Conservation (phyloP, 176 grass and related monocot genomes). For the Saccharum officinarum region DNA sequence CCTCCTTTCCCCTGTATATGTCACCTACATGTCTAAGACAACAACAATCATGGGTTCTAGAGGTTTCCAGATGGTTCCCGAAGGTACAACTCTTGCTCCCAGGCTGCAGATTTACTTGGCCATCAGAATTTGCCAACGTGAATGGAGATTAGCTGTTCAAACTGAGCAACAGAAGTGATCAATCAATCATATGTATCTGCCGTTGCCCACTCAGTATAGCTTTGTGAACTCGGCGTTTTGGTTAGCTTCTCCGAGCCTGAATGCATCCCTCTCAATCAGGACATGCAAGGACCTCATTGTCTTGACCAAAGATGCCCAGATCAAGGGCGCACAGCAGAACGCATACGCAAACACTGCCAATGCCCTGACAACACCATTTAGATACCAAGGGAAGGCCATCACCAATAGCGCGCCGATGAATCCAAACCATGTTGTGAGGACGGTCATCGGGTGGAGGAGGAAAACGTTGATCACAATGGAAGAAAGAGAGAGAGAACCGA, state of each 20-base stretch:
- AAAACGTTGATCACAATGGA: constrained; percentile 77
- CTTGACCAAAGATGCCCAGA: constrained; percentile 72
- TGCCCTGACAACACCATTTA: constrained; percentile 69
- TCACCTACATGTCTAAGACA: constrained; percentile 38
- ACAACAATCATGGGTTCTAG: constrained; percentile 36
- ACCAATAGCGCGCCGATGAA: constrained; percentile 65
- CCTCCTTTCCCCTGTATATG: constrained; percentile 33
- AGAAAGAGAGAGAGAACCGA: constrained; percentile 62
- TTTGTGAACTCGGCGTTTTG: constrained; percentile 69
- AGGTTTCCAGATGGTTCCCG: constrained; percentile 24
- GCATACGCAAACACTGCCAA: constrained; percentile 64
- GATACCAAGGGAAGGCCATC: constrained; percentile 88
- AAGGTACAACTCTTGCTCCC: constrained; percentile 32
- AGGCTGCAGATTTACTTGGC: constrained; percentile 35
- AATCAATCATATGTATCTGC: constrained; percentile 28
- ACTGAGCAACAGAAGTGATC: neutral
- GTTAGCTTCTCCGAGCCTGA: constrained; percentile 70
- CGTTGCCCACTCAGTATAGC: constrained; percentile 59
- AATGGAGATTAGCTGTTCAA: constrained; percentile 49
- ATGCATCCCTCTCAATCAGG: constrained; percentile 73
- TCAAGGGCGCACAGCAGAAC: constrained; percentile 68
- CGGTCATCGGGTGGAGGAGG: constrained; percentile 54
- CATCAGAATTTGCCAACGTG: constrained; percentile 37
- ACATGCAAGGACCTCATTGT: constrained; percentile 61
- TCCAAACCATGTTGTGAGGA: constrained; percentile 66